These are phyloP conservation scores for Manihot esculenta DNA, from an alignment of 441 rosid genomes.

Conservation along the genomic window DNA sequence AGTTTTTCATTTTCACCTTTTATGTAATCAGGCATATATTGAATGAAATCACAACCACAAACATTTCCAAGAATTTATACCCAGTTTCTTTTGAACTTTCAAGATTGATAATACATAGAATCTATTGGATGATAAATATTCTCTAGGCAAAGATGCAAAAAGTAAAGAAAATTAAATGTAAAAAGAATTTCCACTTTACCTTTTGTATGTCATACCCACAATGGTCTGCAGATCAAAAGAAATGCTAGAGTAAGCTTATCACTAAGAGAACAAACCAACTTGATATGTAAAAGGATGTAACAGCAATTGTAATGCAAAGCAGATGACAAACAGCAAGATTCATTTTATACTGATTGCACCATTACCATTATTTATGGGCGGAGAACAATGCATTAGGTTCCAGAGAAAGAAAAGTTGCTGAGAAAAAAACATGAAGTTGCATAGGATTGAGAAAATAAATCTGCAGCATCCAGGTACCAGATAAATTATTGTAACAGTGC, in stretches of 20 bases:
- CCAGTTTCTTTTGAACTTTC: neutral
- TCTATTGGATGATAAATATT: neutral
- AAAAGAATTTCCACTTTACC: constrained; percentile 13
- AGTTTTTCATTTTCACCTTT: neutral
- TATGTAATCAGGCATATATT: neutral
- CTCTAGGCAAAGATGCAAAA: neutral
- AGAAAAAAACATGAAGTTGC: neutral
- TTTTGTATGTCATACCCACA: constrained; percentile 21
- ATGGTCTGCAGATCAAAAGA: constrained; percentile 6
- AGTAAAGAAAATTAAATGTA: neutral
- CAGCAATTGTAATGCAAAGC: neutral
- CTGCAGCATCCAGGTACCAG: neutral
- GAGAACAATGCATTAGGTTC: neutral
- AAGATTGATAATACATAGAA: neutral
- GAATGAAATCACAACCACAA: neutral
- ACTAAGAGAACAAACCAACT: neutral
- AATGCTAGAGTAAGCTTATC: constrained; percentile 1
- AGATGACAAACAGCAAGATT: neutral
- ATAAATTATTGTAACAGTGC: neutral
- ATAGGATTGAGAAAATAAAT: neutral
- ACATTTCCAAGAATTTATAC: neutral
- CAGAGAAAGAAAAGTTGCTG: neutral
- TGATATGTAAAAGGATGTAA: neutral
- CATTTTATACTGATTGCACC: neutral
- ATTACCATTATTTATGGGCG: neutral